Base-by-base conservation (phyloP, 2,329 filamentous ascomycete genomes). In the Colletotrichum orbiculare region DNA sequence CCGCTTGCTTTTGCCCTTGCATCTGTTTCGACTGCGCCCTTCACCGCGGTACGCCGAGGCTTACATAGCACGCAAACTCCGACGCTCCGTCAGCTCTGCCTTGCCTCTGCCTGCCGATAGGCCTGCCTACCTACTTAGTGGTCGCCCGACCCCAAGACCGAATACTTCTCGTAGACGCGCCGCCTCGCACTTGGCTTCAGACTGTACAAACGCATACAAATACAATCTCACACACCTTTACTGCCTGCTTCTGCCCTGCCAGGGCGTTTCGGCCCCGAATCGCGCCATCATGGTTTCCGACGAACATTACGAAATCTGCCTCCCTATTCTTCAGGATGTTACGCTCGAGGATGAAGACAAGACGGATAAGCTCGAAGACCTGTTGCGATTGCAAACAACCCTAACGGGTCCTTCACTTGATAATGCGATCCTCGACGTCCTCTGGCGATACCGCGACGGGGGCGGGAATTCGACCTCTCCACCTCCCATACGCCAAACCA, bases 311-410 rank as follows among this genome's bases (percentile, higher is more conserved):
- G 94, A 97, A 72, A 87, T 96, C 73, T 97, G 94, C 78, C 88
- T 96, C 76, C 92, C 93, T 56, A 87, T 97, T 74, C 87, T 99
- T 69, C 90, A 96, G 81, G 91, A 97, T 79, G 81, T 88, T 64
- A 84, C 85, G 60, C 84, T 97, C 67, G 93, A 97, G 72, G 96
- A 98, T 69, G 96, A 99, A 79, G 95, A 97, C 74, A 97, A 96
- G 83, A 95, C 92, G 53, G 95, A 98, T 79, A 92, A 88, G 79
- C 84, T 69, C 57, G 94, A 97, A 80, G 91, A 94, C 70, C 84
- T 97, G 57, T 84, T 98, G 72, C 90, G 89, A 78, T 90, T 89
- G 71, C 89, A 94, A 79, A 94, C 93, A 8, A 86, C 83, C 37
- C 82, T 98, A 70, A 87, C 86, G 15, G 95, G 94, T 64, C 82